Evolutionary conservation across 2,329 filamentous ascomycete species (phyloP).

Genomic region (Boeremia exigua): DNA sequence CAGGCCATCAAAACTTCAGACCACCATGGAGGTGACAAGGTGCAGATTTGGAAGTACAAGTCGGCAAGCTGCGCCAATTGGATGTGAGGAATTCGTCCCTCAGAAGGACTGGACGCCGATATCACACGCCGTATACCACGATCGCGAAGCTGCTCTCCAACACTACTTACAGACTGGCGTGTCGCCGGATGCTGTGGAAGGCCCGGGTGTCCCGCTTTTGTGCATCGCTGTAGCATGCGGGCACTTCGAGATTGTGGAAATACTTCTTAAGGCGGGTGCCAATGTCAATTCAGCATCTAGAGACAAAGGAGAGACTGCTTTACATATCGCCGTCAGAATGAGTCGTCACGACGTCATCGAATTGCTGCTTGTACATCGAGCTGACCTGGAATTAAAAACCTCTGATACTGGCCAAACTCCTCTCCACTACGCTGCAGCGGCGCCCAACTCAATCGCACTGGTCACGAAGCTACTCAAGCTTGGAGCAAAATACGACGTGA

Average conservation of each 20-base stretch:
- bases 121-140: slow-evolving; percentile 38
- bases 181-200: slow-evolving; percentile 33
- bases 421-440: slow-evolving; percentile 42
- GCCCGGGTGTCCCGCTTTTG: slow-evolving; percentile 32
- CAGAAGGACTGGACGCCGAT: slow-evolving; percentile 41
- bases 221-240: slow-evolving; percentile 39
- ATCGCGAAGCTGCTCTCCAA: slow-evolving; percentile 41
- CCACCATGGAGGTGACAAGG: slow-evolving; percentile 39
- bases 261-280: slow-evolving; percentile 39
- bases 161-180: slow-evolving; percentile 39
- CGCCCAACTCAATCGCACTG: slow-evolving; percentile 27
- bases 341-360: slow-evolving; percentile 35
- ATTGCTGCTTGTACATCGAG: slow-evolving; percentile 29
- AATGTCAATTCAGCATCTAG: slow-evolving; percentile 29
- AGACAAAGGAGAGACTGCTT: slow-evolving; percentile 35
- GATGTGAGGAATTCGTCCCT: slow-evolving; percentile 20
- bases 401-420: slow-evolving; percentile 34
- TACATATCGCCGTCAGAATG: slow-evolving; percentile 41
- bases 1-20: slow-evolving; percentile 38
- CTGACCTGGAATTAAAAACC: slow-evolving; percentile 33
- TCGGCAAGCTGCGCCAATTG: slow-evolving; percentile 11
- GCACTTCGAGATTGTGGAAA: slow-evolving; percentile 30
- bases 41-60: slow-evolving; percentile 37
- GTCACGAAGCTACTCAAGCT: slow-evolving; percentile 34
- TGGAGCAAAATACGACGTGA: slow-evolving; percentile 36